phyloP scores from a whole-genome alignment of 805 yeast genomes.

The Nakazawaea wyomingensis region DNA sequence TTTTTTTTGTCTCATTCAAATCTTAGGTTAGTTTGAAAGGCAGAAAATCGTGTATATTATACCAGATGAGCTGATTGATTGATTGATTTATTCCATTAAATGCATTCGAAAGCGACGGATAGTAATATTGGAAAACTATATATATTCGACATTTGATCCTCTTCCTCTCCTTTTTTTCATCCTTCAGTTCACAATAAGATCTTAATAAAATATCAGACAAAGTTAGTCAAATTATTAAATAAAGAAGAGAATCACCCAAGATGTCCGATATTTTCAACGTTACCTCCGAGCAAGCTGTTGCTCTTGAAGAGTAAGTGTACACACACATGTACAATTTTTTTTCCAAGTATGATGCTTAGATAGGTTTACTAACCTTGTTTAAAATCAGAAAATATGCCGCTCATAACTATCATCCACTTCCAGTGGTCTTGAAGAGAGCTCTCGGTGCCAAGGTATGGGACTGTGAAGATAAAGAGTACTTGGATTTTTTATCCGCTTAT shows the following conservation, averaged over 20 bases:
- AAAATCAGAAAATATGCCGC: slow-evolving; percentile 43
- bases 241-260: neutral
- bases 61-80: neutral
- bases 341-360: too few species aligned
- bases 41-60: neutral
- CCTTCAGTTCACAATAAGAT: too few species aligned
- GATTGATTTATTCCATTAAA: slow-evolving; percentile 12
- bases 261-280: slow-evolving; percentile 12
- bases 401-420: slow-evolving; percentile 94
- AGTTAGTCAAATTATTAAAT: neutral
- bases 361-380: neutral
- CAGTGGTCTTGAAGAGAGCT: slow-evolving; percentile 87
- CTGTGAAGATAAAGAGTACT: slow-evolving; percentile 91
- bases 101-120: slow-evolving; percentile 10
- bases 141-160: neutral
- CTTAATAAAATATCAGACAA: too few species aligned
- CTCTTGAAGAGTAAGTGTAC: slow-evolving; percentile 13
- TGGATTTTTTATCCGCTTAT: slow-evolving; percentile 91
- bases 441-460: slow-evolving; percentile 95
- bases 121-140: neutral
- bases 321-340: too few species aligned
- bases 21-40: too few species aligned
- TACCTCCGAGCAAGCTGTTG: slow-evolving; percentile 10
- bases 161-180: too few species aligned
- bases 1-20: too few species aligned